Conservation (phyloP, 495 filamentous ascomycete species). For the Penicillium pancosmium region DNA sequence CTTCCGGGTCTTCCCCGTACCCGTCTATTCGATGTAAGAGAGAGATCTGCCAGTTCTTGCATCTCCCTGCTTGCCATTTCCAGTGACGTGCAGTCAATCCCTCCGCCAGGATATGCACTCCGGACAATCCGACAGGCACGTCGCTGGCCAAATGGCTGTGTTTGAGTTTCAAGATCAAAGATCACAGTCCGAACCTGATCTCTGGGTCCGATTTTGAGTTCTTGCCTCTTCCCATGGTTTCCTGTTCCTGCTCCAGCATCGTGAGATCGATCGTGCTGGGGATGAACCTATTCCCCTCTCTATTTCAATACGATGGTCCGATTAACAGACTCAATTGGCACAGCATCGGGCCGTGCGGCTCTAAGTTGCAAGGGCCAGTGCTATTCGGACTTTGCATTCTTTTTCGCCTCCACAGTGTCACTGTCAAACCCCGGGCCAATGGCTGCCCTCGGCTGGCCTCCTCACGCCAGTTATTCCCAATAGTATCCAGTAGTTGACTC, state of each 20-base stretch:
- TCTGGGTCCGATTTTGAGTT: slow-evolving; percentile 6
- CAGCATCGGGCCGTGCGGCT: background rate
- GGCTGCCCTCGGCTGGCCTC: background rate
- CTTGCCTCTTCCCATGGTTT: background rate
- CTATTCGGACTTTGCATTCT: background rate
- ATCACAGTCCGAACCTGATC: slow-evolving; percentile 19
- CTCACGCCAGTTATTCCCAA: slow-evolving; percentile 25
- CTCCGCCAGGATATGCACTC: slow-evolving; percentile 10
- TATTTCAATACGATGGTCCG: background rate
- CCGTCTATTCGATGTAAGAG: slow-evolving; percentile 14
- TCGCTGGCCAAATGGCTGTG: background rate
- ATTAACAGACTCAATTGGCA: slow-evolving; percentile 10
- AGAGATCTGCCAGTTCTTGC: slow-evolving; percentile 12
- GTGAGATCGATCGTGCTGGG: slow-evolving; percentile 8
- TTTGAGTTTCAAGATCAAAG: slow-evolving; percentile 17
- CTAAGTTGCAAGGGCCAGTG: background rate
- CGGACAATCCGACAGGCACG: slow-evolving; percentile 17
- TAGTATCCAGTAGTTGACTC: slow-evolving; percentile 20
- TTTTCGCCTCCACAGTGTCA: slow-evolving; percentile 12
- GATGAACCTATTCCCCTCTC: background rate
- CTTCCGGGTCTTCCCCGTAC: slow-evolving; percentile 27
- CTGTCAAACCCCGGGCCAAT: slow-evolving; percentile 16
- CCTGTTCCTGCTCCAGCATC: slow-evolving; percentile 6
- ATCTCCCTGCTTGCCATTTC: slow-evolving; percentile 24
- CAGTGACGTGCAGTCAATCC: slow-evolving; percentile 26